Evolutionary conservation across 768 basidiomycete genomes (phyloP).

Genomic region (Jaapia argillacea): DNA sequence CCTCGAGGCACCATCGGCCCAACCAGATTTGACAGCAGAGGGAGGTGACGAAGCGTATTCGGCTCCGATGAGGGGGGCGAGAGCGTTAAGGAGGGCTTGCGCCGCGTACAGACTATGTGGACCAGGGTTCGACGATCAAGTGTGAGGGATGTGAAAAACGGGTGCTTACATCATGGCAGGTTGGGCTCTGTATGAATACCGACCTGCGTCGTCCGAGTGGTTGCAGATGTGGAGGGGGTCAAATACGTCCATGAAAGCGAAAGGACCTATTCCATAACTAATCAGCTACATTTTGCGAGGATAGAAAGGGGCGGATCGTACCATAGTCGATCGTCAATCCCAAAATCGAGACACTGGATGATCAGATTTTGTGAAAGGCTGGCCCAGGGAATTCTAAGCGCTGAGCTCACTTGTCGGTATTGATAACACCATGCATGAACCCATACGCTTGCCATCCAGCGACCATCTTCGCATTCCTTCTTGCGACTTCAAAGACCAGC

Average conservation of each 20-base stretch:
- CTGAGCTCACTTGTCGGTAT: conserved; percentile 81
- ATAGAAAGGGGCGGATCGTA: conserved; percentile 11
- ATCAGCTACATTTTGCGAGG: conserved; percentile 2
- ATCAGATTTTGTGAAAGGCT: no score
- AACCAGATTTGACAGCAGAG: conserved; percentile 45
- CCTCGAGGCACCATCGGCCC: conserved; percentile 44
- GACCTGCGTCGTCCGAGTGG: conserved; percentile 68
- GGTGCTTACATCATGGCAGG: conserved; percentile 65
- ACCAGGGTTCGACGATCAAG: not conserved
- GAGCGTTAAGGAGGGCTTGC: conserved; percentile 62
- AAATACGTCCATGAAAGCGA: conserved; percentile 93
- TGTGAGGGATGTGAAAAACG: not conserved
- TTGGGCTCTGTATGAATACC: conserved; percentile 70
- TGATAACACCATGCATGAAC: conserved; percentile 95
- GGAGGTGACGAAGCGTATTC: conserved; percentile 56
- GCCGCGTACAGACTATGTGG: conserved; percentile 61
- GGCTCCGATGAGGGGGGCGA: conserved; percentile 81
- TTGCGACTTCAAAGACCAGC: conserved; percentile 69
- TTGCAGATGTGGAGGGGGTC: conserved; percentile 84
- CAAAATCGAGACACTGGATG: conserved; percentile 64
- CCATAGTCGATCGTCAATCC: conserved; percentile 77
- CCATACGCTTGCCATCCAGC: conserved; percentile 94
- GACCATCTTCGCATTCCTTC: conserved; percentile 85
- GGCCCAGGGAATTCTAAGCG: conserved; percentile 10
- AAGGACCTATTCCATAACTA: conserved; percentile 48